Evolutionary conservation across 2,329 filamentous ascomycete species (phyloP).

Genomic region (Boeremia lycopersici): DNA sequence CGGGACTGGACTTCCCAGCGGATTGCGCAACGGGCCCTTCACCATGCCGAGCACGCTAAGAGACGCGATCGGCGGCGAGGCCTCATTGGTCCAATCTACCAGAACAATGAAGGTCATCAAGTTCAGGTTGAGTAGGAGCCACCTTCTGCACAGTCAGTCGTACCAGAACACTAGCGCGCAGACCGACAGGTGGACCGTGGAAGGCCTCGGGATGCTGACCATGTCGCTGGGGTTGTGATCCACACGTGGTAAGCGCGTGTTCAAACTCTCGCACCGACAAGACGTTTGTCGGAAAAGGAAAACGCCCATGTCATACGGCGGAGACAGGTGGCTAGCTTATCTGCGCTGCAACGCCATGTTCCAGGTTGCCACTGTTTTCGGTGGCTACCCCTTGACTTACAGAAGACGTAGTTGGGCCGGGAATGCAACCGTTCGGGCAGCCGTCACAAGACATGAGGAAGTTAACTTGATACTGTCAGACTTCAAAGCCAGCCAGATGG

Average conservation of each 20-base stretch:
- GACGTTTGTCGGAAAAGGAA: slow-evolving; percentile 15
- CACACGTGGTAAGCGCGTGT: slow-evolving; percentile 21
- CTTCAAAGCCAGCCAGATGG: not conserved
- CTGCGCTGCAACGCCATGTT: slow-evolving; percentile 12
- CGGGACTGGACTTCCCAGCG: slow-evolving; percentile 25
- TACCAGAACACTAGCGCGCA: slow-evolving; percentile 11
- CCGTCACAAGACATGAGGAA: slow-evolving; percentile 1
- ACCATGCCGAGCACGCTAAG: slow-evolving; percentile 10
- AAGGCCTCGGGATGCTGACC: slow-evolving; percentile 12
- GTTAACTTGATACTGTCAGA: slow-evolving; percentile 7
- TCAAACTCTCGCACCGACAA: slow-evolving; percentile 12
- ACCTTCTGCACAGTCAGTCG: slow-evolving; percentile 10
- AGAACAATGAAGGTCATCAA: slow-evolving; percentile 20
- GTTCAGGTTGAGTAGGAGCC: slow-evolving; percentile 8
- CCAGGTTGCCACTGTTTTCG: slow-evolving; percentile 10
- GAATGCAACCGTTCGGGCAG: not conserved
- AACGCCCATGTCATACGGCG: slow-evolving; percentile 15
- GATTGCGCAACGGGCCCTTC: slow-evolving; percentile 31
- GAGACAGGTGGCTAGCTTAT: slow-evolving; percentile 13
- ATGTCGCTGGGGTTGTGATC: slow-evolving; percentile 11
- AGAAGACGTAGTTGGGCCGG: slow-evolving; percentile 1
- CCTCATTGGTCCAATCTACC: slow-evolving; percentile 35
- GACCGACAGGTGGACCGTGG: slow-evolving; percentile 10
- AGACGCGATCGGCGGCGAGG: slow-evolving; percentile 23
- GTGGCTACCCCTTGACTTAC: slow-evolving; percentile 7